These are phyloP conservation scores for Aspergillus nidulans DNA, from an alignment of 495 filamentous ascomycete genomes.

Conservation along the genomic window DNA sequence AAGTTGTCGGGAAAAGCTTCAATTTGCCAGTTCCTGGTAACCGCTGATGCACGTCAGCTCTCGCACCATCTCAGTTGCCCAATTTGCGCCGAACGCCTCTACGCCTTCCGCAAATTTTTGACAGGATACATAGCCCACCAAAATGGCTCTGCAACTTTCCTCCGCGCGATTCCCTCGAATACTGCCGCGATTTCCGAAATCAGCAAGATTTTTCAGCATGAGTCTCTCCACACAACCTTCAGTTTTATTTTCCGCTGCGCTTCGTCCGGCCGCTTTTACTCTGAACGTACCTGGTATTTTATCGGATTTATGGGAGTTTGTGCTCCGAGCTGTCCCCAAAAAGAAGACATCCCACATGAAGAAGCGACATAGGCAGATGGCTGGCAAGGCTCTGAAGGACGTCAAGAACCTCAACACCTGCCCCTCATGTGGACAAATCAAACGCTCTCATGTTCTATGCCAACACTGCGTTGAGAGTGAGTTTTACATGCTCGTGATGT, in stretches of 20 bases:
- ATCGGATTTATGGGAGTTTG: conserved; percentile 81
- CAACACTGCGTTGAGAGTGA: conserved; percentile 73
- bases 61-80: neutral
- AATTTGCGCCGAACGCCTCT: neutral
- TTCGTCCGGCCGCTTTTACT: conserved; percentile 24
- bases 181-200: conserved; percentile 7
- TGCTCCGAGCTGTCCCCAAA: conserved; percentile 92
- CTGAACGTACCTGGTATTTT: conserved; percentile 55
- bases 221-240: conserved; percentile 11
- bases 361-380: conserved; percentile 87
- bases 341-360: conserved; percentile 98
- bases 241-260: conserved; percentile 18
- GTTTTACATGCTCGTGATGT: neutral
- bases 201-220: conserved; percentile 13
- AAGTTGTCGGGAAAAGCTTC: conserved; percentile 18
- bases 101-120: neutral
- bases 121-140: neutral
- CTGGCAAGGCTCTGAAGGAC: conserved; percentile 89
- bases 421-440: conserved; percentile 78
- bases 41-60: conserved; percentile 1
- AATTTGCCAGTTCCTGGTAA: conserved; percentile 13
- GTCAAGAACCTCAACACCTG: conserved; percentile 81
- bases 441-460: conserved; percentile 84
- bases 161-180: conserved; percentile 13
- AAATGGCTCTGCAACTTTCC: conserved; percentile 19